A percentile compares a stretch with the other conserved stretches of the same genome.
These are phyloP conservation scores for Nemania sp. DNA, from an alignment of 2,329 filamentous ascomycete species.

Conservation along the genomic window DNA sequence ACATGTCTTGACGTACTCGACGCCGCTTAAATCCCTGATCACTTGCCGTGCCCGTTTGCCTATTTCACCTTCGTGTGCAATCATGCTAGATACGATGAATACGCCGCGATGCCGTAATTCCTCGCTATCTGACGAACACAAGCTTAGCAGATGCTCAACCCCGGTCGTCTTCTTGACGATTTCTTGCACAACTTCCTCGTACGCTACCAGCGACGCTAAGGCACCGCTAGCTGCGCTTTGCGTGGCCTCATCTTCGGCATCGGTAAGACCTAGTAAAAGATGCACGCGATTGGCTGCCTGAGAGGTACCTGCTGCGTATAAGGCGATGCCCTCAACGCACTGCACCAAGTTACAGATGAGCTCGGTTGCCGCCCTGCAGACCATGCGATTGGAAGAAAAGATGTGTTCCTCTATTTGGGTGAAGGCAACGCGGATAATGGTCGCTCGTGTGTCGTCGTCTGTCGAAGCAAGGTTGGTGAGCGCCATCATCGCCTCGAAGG, in stretches of 20 bases:
- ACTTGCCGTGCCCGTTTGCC: constrained; percentile 71
- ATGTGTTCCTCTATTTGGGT: constrained; percentile 84
- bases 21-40: constrained; percentile 71
- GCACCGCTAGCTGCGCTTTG: constrained; percentile 88
- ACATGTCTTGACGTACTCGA: constrained; percentile 76
- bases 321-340: constrained; percentile 71
- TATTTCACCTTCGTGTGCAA: constrained; percentile 73
- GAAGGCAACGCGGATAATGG: constrained; percentile 81
- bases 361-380: constrained; percentile 87
- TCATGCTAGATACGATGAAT: constrained; percentile 80
- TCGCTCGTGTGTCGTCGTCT: constrained; percentile 73
- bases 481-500: constrained; percentile 90
- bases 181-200: constrained; percentile 77
- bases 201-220: constrained; percentile 83
- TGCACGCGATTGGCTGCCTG: constrained; percentile 81
- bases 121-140: constrained; percentile 80
- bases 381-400: constrained; percentile 77
- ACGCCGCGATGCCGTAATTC: constrained; percentile 78
- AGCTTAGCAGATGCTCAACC: constrained; percentile 79
- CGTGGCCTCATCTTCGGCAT: constrained; percentile 84
- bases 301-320: constrained; percentile 75
- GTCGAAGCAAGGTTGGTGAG: constrained; percentile 92
- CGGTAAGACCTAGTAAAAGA: constrained; percentile 86
- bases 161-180: constrained; percentile 79
- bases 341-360: constrained; percentile 91